Evolutionary conservation across 2,329 filamentous ascomycete species (phyloP).

Genomic region (Shiraia sp.): DNA sequence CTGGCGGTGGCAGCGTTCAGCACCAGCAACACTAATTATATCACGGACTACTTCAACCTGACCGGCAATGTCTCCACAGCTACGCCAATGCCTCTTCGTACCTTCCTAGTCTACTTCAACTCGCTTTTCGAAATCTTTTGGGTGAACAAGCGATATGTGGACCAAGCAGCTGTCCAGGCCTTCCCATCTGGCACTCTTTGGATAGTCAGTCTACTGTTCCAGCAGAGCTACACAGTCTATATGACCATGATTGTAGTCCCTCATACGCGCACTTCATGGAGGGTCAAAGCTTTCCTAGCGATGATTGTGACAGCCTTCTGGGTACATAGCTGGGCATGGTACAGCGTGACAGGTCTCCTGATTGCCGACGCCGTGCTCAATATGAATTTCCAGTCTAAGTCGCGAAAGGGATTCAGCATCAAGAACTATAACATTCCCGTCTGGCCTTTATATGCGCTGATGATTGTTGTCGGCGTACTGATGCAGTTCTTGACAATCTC

Average conservation of each 20-base stretch:
- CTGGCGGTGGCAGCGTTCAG: constrained; percentile 42
- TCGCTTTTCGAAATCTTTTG: constrained; percentile 51
- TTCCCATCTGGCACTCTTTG: constrained; percentile 49
- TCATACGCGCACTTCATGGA: constrained; percentile 44
- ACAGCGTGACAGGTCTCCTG: constrained; percentile 51
- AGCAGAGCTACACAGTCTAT: constrained; percentile 48
- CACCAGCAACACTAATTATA: constrained; percentile 27
- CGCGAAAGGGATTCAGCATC: constrained; percentile 5
- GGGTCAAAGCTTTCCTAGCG: constrained; percentile 36
- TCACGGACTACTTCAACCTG: constrained; percentile 38
- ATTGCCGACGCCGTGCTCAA: constrained; percentile 45
- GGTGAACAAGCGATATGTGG: constrained; percentile 40
- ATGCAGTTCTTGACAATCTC: constrained; percentile 48
- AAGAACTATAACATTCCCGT: too few species aligned
- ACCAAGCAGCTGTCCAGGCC: constrained; percentile 44
- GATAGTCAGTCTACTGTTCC: constrained; percentile 47
- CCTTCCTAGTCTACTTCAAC: constrained; percentile 46
- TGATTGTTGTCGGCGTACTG: constrained; percentile 35
- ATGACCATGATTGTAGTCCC: constrained; percentile 51
- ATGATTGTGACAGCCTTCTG: constrained; percentile 50
- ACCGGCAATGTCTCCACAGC: constrained; percentile 41
- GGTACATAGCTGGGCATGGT: constrained; percentile 51
- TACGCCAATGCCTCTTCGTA: constrained; percentile 34
- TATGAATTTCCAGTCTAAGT: constrained; percentile 38
- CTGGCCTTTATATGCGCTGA: constrained; percentile 8